Percentiles rank a stretch among this genome's conserved stretches.
Conservation (phyloP, 2,329 filamentous ascomycete species). For the Colletotrichum sp. region DNA sequence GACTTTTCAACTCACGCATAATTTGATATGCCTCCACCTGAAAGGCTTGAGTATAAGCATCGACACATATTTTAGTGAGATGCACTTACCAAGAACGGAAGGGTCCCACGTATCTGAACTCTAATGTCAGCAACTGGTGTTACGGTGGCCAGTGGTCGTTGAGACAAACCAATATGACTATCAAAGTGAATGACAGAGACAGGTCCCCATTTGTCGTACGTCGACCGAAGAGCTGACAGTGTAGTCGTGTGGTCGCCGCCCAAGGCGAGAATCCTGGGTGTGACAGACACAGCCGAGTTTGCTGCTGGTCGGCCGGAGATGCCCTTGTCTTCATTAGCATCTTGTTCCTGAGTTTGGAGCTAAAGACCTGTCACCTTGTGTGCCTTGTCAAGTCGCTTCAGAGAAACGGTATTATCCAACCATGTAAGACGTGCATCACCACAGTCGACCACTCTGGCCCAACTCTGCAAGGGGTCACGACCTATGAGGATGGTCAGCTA, state of each 20-base stretch:
- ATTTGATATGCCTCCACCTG: conserved; percentile 61
- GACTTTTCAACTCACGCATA: conserved; percentile 52
- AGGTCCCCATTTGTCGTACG: conserved; percentile 60
- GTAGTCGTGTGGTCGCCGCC: conserved; percentile 72
- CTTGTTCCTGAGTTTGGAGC: background rate
- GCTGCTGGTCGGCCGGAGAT: conserved; percentile 38
- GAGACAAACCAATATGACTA: conserved; percentile 60
- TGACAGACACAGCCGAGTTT: conserved; percentile 46
- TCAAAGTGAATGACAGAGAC: conserved; percentile 72
- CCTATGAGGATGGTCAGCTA: conserved; percentile 13
- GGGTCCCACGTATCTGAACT: conserved; percentile 73
- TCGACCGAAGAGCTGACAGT: conserved; percentile 64
- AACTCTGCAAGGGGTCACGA: conserved; percentile 18
- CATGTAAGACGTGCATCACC: conserved; percentile 80
- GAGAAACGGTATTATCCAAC: conserved; percentile 76
- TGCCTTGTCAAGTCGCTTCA: conserved; percentile 77
- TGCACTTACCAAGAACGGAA: conserved; percentile 50
- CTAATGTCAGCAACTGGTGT: conserved; percentile 4
- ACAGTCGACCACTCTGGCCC: conserved; percentile 68
- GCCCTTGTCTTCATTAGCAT: conserved; percentile 25
- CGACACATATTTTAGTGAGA: background rate
- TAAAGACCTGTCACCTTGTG: conserved; percentile 45
- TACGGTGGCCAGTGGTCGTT: conserved; percentile 24
- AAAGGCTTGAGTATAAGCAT: background rate
- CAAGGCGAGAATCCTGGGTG: conserved; percentile 62